A percentile compares a stretch with the other conserved stretches of the same genome.
phyloP scores from a whole-genome alignment of 75 land plant genomes.

The Selaginella moellendorffii region DNA sequence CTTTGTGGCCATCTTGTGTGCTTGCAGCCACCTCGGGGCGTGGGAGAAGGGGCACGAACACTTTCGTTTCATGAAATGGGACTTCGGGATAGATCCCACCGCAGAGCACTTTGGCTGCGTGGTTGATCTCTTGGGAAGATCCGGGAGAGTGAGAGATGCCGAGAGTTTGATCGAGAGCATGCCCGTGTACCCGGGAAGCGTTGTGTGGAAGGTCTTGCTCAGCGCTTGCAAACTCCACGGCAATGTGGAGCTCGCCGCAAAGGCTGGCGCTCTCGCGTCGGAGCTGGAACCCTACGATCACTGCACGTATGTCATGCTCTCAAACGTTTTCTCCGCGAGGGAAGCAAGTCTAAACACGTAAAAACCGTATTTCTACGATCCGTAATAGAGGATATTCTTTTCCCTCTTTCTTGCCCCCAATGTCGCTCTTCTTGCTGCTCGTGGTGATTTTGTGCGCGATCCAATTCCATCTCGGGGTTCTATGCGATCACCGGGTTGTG shows the following conservation, averaged over 20 bases:
- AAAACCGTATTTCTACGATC: too few species aligned
- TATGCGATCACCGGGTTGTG: too few species aligned
- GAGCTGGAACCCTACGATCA: slow-evolving; percentile 13
- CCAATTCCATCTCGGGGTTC: too few species aligned
- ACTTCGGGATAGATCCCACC: slow-evolving; percentile 9
- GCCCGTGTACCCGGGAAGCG: not conserved
- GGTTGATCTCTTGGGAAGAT: slow-evolving; percentile 23
- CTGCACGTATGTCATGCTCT: too few species aligned
- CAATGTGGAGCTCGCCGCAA: slow-evolving; percentile 14
- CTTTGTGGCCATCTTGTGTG: slow-evolving; percentile 13
- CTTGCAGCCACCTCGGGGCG: slow-evolving; percentile 27
- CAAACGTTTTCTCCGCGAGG: too few species aligned
- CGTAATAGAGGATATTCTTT: too few species aligned
- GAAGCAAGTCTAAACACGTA: too few species aligned
- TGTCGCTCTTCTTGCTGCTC: too few species aligned
- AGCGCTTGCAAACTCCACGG: slow-evolving; percentile 19
- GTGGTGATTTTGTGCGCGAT: too few species aligned
- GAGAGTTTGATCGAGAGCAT: not conserved
- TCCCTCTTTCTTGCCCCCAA: too few species aligned
- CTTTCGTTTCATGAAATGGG: slow-evolving; percentile 14
- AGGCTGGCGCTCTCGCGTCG: slow-evolving; percentile 14
- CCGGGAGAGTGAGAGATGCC: slow-evolving; percentile 23
- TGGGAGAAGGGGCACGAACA: slow-evolving; percentile 18
- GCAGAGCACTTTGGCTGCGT: slow-evolving; percentile 28
- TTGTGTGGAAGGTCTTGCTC: slow-evolving; percentile 26